Evolutionary conservation across 73 alveolate genomes (phyloP).

Genomic region (Paramecium primaurelia): DNA sequence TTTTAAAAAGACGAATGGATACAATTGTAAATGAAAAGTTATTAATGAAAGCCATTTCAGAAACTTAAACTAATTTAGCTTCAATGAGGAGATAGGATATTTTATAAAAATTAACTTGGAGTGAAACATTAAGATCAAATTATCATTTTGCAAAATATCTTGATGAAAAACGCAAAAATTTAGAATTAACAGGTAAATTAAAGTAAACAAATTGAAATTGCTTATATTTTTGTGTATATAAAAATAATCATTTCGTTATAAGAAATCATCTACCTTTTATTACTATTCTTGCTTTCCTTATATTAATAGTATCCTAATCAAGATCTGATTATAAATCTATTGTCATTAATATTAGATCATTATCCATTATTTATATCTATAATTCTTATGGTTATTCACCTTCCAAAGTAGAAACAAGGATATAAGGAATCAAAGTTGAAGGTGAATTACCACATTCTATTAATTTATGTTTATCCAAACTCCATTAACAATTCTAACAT

Average conservation of each 20-base stretch:
- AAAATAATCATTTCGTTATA: neutral
- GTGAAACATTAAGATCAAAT: conserved; percentile 49
- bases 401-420: neutral
- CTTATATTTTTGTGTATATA: neutral
- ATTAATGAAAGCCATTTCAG: neutral
- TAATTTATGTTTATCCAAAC: neutral
- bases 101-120: conserved; percentile 45
- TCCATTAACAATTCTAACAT: neutral
- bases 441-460: neutral
- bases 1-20: conserved; percentile 57
- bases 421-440: neutral
- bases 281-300: neutral
- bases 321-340: neutral
- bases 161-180: conserved; percentile 36
- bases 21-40: neutral
- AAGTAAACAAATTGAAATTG: neutral
- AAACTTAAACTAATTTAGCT: neutral
- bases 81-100: neutral
- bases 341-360: neutral
- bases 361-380: neutral
- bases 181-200: neutral
- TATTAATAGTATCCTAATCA: neutral
- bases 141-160: conserved; percentile 48
- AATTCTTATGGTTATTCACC: neutral
- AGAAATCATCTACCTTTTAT: neutral